Evolutionary conservation across 208 protist genomes (phyloP).

Genomic region (Trypanosoma platydactyli): DNA sequence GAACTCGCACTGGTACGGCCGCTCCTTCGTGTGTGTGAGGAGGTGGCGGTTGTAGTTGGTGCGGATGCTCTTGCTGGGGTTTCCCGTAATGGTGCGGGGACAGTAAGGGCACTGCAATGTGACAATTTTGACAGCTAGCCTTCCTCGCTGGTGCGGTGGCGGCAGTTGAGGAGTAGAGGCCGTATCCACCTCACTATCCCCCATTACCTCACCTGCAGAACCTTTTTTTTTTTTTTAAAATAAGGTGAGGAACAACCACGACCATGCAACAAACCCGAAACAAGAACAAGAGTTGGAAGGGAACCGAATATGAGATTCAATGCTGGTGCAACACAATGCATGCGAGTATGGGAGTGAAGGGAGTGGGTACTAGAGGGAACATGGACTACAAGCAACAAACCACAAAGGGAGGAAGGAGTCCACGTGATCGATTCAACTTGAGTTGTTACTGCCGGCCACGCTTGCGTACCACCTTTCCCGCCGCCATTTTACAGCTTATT

Average conservation of each 20-base stretch:
- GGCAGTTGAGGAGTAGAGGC: not conserved
- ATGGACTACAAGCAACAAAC: no score
- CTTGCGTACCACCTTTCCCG: not conserved
- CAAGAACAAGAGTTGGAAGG: not conserved
- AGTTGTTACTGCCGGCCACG: slow-evolving; percentile 7
- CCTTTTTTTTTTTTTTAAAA: no score
- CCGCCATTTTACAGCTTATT: slow-evolving; percentile 32
- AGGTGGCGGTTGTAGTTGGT: slow-evolving; percentile 84
- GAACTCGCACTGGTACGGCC: slow-evolving; percentile 62
- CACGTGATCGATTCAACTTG: no score
- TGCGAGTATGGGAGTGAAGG: no score
- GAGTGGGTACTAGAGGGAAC: no score
- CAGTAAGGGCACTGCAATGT: slow-evolving; percentile 56
- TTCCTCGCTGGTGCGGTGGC: not conserved
- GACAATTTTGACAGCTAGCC: not conserved
- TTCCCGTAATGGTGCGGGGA: slow-evolving; percentile 47
- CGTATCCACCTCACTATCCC: not conserved
- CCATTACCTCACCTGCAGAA: not conserved
- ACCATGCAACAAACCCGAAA: not conserved
- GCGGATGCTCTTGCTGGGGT: slow-evolving; percentile 50
- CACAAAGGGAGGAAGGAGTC: no score
- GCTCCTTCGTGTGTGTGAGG: slow-evolving; percentile 61
- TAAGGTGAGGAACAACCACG: not conserved
- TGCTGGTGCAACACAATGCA: no score
- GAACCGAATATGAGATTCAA: not conserved